Evolutionary conservation across 768 basidiomycete genomes (phyloP), one percentile per base, ranked within the genome.

Genomic region (Naganishia onofrii): DNA sequence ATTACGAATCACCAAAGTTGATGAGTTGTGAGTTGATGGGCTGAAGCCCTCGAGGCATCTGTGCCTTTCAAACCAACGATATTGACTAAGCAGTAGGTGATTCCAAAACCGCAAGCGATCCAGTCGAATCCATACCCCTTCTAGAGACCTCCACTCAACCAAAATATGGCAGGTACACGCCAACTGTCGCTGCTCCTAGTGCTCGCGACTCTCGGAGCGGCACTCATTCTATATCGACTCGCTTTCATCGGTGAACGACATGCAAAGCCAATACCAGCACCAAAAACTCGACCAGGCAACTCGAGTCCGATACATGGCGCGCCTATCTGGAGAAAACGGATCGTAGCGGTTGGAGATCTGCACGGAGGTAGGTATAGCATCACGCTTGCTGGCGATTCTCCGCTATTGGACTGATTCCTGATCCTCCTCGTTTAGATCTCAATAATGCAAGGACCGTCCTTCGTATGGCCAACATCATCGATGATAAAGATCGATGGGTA

Each of bases 331-430:
- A 68, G 29, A 58, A 68, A 63, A 51, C 68, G 68, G 67, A 90
- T 97, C 28, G 87, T 95, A 0, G 93, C 92, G 13, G 89, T 96
- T 0, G 93, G 93, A 0, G 95, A 98, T 75, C 81, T 98, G 38
- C 95, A 98, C 74, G 93, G 95, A 0, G 79, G 79, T 77, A 38
- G 31, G 76, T 71, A 26, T 28, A 55, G n/a, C 42, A 29, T 21
- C 29, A 7, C 36, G 9, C 26, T 46, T 15, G 7, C 42, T 36
- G 31, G 21, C 13, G 42, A 42, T 15, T 42, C 8, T 10, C 5
- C 7, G 34, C 28, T 60, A 21, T 13, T 26, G 5, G 32, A 10
- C 17, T n/a, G 12, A 23, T 67, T 54, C 19, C 10, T 57, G 44
- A 65, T 58, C 52, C 55, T 2, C 23, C 32, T 15, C 26, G 36